phyloP scores from a whole-genome alignment of 768 basidiomycete species.

The Amanita rubescens region DNA sequence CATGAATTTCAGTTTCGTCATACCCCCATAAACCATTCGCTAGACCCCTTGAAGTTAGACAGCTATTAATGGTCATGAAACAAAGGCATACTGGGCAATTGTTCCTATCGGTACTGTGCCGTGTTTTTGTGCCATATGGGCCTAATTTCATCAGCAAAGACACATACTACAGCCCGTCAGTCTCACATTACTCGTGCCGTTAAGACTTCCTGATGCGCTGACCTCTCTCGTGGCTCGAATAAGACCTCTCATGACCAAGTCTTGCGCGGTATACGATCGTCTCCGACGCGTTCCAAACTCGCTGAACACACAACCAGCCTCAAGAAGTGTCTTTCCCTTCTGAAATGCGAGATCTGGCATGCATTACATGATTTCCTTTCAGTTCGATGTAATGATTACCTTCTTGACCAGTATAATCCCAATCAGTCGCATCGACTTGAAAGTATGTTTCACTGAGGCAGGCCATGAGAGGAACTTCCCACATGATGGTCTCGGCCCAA shows the following conservation, averaged over 20 bases:
- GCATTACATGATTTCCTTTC: not conserved
- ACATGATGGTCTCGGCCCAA: conserved; percentile 84
- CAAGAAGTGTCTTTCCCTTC: conserved; percentile 61
- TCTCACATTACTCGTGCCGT: conserved; percentile 86
- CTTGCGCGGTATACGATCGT: conserved; percentile 67
- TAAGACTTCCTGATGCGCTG: conserved; percentile 45
- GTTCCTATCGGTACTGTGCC: conserved; percentile 65
- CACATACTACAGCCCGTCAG: not conserved
- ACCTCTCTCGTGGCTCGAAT: conserved; percentile 53
- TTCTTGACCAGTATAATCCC: conserved; percentile 78
- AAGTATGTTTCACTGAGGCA: conserved; percentile 89
- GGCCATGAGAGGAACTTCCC: conserved; percentile 96
- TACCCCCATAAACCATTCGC: conserved; percentile 92
- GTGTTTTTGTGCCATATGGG: conserved; percentile 78
- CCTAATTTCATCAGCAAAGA: conserved; percentile 33
- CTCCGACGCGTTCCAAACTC: conserved; percentile 87
- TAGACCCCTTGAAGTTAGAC: conserved; percentile 16
- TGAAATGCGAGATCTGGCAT: conserved; percentile 56
- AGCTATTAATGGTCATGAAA: conserved; percentile 9
- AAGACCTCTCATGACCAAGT: conserved; percentile 65
- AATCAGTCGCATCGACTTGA: conserved; percentile 63
- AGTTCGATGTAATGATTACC: conserved; percentile 31
- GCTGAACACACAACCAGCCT: conserved; percentile 62
- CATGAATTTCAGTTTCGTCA: conserved; percentile 15
- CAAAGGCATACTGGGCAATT: conserved; percentile 67